phyloP scores from a whole-genome alignment of 192 early-diverging fungal species.

The Anaeromyces robustus region DNA sequence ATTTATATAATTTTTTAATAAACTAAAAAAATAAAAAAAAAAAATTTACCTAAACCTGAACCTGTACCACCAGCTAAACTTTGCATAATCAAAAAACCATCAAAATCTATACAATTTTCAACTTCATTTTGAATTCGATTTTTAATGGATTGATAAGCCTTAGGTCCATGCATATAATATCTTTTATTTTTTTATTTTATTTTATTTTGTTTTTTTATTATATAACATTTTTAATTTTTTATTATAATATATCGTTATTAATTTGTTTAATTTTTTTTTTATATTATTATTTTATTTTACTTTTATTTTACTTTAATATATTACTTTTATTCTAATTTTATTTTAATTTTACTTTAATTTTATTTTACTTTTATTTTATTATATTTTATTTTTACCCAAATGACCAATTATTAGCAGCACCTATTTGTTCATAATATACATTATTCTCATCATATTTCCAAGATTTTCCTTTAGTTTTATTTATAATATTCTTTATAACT shows the following conservation, averaged over 20 bases:
- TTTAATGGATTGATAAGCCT: not conserved
- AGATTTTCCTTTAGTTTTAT: not conserved
- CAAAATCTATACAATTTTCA: not conserved
- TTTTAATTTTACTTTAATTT: no score
- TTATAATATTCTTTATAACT: not conserved
- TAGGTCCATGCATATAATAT: not conserved
- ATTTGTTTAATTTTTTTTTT: no score
- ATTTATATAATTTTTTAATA: no score
- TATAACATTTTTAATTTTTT: no score
- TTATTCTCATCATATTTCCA: not conserved
- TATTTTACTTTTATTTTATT: no score
- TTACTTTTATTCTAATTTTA: no score
- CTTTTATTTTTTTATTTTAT: no score
- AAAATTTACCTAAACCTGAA: conserved; percentile 1
- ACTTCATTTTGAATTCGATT: not conserved
- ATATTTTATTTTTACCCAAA: not conserved
- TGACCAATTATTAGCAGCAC: not conserved
- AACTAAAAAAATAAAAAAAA: no score
- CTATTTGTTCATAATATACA: not conserved
- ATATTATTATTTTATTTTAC: no score
- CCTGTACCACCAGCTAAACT: conserved; percentile 8
- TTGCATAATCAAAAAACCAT: conserved; percentile 4
- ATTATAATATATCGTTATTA: no score
- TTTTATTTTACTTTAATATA: no score
- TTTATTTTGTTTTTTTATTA: no score